Evolutionary conservation across 768 basidiomycete genomes (phyloP), one percentile per base, ranked within the genome.

Genomic region (Leccinellum luteum): DNA sequence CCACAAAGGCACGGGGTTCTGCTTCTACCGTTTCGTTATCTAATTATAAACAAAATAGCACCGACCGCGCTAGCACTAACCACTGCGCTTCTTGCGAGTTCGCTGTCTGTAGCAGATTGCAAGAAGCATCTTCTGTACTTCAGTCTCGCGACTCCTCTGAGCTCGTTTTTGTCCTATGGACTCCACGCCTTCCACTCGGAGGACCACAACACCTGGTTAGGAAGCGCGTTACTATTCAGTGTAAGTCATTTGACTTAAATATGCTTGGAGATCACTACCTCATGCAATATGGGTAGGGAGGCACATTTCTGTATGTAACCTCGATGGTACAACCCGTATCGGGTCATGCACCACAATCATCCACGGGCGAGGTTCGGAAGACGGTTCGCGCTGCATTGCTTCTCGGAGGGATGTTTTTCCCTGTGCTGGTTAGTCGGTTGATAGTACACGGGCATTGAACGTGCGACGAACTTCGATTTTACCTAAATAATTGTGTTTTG

Each of bases 271-370:
- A 49, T 38, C 9, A 21, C 32, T 47, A 15, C 30, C 44, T 67
- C 30, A 60, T 49, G 52, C 25, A 7, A 30, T 8, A 31, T 44
- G 31, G 8, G 32, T 55, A 94, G 92, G 94, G 92, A 47, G 94
- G 94, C 9, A 94, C 92, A 3, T 97, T 97, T 74, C 78, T 98
- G 38, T 97, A 96, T 67, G 95, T 98, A 9, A 93, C 94, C 1
- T 94, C 94, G 1, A 87, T 92, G 41, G 77, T 94, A n/a, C 91
- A 92, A 66, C 84, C 89, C 3, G 80, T 87, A 31, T 85, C 87
- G 31, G 76, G 80, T 17, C 78, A 79, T 52, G 68, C 71, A 27
- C 73, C 67, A 38, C 74, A 62, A 60, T 57, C 62, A 27, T 32
- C 67, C 5, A 57, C 76, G 9, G 75, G 76, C 23, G 81, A 80